Percentiles rank a stretch among this genome's conserved stretches.
These are phyloP conservation scores for Plasmodium coatneyi DNA, from an alignment of 169 alveolate species.

Conservation along the genomic window DNA sequence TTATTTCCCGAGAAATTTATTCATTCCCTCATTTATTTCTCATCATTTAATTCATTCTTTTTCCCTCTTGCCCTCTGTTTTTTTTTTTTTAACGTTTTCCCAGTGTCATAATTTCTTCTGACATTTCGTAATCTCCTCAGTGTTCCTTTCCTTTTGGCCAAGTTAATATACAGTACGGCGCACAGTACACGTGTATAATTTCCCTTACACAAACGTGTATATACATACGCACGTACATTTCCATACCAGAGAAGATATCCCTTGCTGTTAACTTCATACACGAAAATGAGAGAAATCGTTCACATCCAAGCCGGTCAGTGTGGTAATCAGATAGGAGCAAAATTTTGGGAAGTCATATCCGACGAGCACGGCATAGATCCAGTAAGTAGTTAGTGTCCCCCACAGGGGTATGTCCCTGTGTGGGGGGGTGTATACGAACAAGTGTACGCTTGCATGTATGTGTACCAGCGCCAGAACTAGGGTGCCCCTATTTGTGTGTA, in stretches of 20 bases:
- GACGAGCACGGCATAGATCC: slow-evolving; percentile 99
- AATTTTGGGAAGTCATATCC: slow-evolving; percentile 99
- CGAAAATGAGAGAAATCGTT: slow-evolving; percentile 98
- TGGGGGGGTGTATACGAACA: neutral
- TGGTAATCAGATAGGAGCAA: slow-evolving; percentile 99
- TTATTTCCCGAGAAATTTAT: neutral
- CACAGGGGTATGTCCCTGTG: neutral
- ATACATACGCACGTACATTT: slow-evolving; percentile 15
- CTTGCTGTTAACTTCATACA: slow-evolving; percentile 16
- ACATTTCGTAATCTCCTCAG: neutral
- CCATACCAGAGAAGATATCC: neutral
- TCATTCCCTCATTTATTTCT: neutral
- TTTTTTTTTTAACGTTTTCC: slow-evolving; percentile 2
- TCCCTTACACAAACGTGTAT: neutral
- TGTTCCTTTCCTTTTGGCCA: neutral
- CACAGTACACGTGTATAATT: neutral
- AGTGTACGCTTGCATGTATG: neutral
- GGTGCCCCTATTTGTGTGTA: neutral
- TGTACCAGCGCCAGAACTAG: neutral
- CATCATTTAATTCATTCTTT: slow-evolving; percentile 19
- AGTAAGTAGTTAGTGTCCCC: slow-evolving; percentile 79
- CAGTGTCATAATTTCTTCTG: slow-evolving; percentile 29
- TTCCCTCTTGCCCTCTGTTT: neutral
- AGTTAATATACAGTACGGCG: neutral
- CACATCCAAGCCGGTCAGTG: slow-evolving; percentile 99